Conservation (phyloP, 441 rosid species). For the Gossypium gossypioides region DNA sequence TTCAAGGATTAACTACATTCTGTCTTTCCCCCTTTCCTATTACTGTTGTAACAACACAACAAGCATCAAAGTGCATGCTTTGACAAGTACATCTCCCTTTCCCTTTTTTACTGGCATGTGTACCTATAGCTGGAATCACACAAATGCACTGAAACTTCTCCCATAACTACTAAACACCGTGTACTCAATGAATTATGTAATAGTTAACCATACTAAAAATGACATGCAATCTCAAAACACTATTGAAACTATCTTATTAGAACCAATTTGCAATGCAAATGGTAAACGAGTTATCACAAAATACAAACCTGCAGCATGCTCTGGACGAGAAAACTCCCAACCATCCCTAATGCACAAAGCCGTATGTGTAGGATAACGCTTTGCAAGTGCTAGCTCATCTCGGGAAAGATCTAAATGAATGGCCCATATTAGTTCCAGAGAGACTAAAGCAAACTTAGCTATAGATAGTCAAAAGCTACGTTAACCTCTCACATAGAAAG, state of each 20-base stretch:
- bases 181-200: neutral
- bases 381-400: conserved; percentile 72
- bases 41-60: neutral
- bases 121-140: neutral
- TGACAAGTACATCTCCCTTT: neutral
- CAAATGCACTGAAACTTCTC: neutral
- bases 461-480: conserved; percentile 4
- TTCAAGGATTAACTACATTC: neutral
- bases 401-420: conserved; percentile 68
- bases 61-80: neutral
- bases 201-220: neutral
- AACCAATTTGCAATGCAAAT: neutral
- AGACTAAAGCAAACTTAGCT: conserved; percentile 3
- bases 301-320: conserved; percentile 67
- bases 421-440: conserved; percentile 14
- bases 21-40: neutral
- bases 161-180: neutral
- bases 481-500: neutral
- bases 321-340: conserved; percentile 91
- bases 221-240: neutral
- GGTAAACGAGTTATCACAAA: neutral
- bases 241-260: neutral
- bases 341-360: conserved; percentile 93
- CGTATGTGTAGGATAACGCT: conserved; percentile 81
- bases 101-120: neutral